Base-by-base conservation (phyloP, 257 asterid genomes). In the Rubia yunnanensis region DNA sequence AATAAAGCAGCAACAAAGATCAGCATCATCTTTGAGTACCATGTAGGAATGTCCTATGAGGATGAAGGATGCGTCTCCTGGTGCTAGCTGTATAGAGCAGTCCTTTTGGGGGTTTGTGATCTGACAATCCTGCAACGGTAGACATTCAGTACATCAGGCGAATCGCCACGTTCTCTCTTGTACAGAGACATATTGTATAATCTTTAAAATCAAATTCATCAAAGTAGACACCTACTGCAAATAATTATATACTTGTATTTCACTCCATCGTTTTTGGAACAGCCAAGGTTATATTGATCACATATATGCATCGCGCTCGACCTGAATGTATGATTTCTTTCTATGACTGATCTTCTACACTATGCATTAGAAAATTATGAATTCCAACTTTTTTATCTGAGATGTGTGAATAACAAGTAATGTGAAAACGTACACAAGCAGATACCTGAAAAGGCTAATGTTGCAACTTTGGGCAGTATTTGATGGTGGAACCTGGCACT, bases 391-490 rank as follows among this genome's bases (percentile, higher is more conserved):
- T 41, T 15, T 41, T 41, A 41, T 41, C 6, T 41, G 4, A 41
- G 7, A 15, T 20, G 30, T 53, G 59, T 53, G 30, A 53, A 10
- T 53, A 53, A 23, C 15, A 53, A 20, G 52, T 53, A 23, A 9
- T 53, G 59, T 11, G 15, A 23, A 53, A 23, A 10, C 34, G 0
- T 53, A 23, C n/a, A 44, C n/a, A 44, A 44, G 2, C 15, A 7
- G 46, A 7, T 50, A 50, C 57, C 28, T 50, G 10, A 20, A 48
- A 50, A 20, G 24, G 31, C n/a, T 55, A 13, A 28, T 14, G 8
- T 24, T 52, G 31, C 36, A 71, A 30, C 11, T 56, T 46, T 7
- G 76, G 76, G 66, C 76, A 71, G 9, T 41, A 34, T 23, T 17
- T 64, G 65, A 71, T 46, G 28, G 28, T 44, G 53, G 41, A 46